phyloP scores from a whole-genome alignment of 2,329 filamentous ascomycete species.

The Clonostachys sp. region DNA sequence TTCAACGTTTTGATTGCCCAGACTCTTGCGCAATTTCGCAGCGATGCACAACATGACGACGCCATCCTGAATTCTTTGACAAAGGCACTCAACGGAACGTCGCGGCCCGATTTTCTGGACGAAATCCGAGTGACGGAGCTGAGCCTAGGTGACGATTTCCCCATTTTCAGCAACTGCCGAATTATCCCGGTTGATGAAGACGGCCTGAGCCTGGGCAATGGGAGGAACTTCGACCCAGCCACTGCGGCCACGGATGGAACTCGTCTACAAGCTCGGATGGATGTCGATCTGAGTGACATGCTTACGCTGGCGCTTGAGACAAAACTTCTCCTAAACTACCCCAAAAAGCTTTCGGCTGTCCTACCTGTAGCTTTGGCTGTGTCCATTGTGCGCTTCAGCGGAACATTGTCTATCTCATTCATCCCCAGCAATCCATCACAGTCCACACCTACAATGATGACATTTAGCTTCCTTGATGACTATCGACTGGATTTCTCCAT shows the following conservation, averaged over 20 bases:
- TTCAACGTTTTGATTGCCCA: constrained; percentile 97
- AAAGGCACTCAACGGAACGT: constrained; percentile 79
- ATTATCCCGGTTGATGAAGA: constrained; percentile 89
- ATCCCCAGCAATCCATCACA: constrained; percentile 70
- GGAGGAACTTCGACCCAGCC: constrained; percentile 45
- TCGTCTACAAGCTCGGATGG: constrained; percentile 88
- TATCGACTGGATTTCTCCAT: constrained; percentile 82
- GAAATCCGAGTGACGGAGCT: constrained; percentile 93
- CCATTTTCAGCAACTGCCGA: constrained; percentile 96
- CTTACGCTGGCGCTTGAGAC: constrained; percentile 94
- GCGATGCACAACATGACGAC: constrained; percentile 87
- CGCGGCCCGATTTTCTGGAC: constrained; percentile 86
- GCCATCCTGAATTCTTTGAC: constrained; percentile 83
- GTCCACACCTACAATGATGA: constrained; percentile 78
- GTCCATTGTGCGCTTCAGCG: constrained; percentile 89
- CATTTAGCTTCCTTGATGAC: constrained; percentile 89
- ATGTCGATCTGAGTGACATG: constrained; percentile 94
- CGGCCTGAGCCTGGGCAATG: constrained; percentile 51
- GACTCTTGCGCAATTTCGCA: constrained; percentile 91
- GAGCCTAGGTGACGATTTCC: constrained; percentile 92
- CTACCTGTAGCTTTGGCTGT: constrained; percentile 89
- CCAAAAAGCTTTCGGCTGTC: constrained; percentile 81
- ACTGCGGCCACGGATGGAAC: constrained; percentile 59
- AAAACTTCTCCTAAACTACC: constrained; percentile 90
- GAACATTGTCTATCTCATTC: constrained; percentile 89